These are phyloP conservation scores for Nemania serpens DNA, from an alignment of 2,329 filamentous ascomycete genomes.

Conservation along the genomic window DNA sequence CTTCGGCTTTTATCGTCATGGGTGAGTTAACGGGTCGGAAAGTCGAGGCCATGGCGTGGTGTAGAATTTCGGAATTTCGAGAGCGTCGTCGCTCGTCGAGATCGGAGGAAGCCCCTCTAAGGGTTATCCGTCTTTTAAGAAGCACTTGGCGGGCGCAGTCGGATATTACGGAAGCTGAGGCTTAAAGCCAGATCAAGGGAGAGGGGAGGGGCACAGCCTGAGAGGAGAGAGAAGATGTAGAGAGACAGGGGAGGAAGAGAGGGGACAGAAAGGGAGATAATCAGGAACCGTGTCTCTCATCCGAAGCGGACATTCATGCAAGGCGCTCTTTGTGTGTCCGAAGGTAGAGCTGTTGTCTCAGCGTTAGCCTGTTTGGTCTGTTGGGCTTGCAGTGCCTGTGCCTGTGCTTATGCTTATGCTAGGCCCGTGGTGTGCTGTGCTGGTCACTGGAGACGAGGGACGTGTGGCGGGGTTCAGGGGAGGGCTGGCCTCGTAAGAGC, in stretches of 20 bases:
- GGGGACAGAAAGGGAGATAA: constrained; percentile 20
- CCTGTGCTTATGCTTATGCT: not conserved
- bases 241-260: constrained; percentile 9
- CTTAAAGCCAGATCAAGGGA: constrained; percentile 27
- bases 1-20: constrained; percentile 38
- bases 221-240: not conserved
- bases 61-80: not conserved
- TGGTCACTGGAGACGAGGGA: constrained; percentile 27
- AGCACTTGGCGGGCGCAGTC: constrained; percentile 3
- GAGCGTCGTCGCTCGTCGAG: not conserved
- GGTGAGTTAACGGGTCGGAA: constrained; percentile 56
- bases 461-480: constrained; percentile 29
- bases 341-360: constrained; percentile 11
- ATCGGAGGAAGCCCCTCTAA: constrained; percentile 3
- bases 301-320: constrained; percentile 30
- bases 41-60: constrained; percentile 50
- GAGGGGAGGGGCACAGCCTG: constrained; percentile 9
- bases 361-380: not conserved
- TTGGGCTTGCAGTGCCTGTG: not conserved
- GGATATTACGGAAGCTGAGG: constrained; percentile 26
- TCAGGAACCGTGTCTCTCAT: constrained; percentile 35
- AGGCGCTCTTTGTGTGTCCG: constrained; percentile 19
- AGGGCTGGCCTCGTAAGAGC: constrained; percentile 30
- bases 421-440: constrained; percentile 1
- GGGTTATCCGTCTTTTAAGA: not conserved